A percentile compares a stretch with the other conserved stretches of the same genome.
Evolutionary conservation across 2,329 filamentous ascomycete species (phyloP).

Genomic region (Sporothrix protearum): DNA sequence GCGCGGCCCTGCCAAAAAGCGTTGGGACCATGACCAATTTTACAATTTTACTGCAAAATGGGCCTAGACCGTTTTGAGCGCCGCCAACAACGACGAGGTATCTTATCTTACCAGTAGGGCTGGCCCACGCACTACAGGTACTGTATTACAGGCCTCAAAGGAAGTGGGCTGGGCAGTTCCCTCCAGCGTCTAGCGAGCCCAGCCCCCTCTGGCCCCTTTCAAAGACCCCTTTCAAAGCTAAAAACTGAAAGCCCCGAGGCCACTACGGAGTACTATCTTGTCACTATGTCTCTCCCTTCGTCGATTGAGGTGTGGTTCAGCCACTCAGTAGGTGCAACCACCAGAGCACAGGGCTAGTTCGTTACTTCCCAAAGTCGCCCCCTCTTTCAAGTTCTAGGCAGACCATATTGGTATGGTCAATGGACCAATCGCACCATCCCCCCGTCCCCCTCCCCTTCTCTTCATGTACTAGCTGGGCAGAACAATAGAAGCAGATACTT

Average conservation of each 20-base stretch:
- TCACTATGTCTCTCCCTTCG: not conserved
- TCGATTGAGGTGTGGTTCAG: not conserved
- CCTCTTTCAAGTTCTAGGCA: too few species aligned
- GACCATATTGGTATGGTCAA: constrained; percentile 15
- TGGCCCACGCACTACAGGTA: not conserved
- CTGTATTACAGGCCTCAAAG: not conserved
- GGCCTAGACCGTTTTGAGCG: constrained; percentile 18
- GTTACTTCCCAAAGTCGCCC: too few species aligned
- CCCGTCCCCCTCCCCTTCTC: not conserved
- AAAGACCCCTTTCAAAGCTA: too few species aligned
- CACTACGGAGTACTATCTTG: too few species aligned
- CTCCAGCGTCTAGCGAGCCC: not conserved
- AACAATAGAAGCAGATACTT: not conserved
- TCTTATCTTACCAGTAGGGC: constrained; percentile 12
- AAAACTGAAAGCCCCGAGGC: too few species aligned
- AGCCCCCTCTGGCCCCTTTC: not conserved
- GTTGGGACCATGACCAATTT: constrained; percentile 21
- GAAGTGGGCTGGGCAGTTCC: not conserved
- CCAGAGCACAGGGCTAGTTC: too few species aligned
- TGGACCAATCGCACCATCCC: constrained; percentile 6
- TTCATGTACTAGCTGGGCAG: not conserved
- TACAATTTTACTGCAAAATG: constrained; percentile 7
- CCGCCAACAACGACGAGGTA: not conserved
- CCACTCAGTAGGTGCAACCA: too few species aligned
- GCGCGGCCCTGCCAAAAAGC: constrained; percentile 16